These are phyloP conservation scores for Thamnidium elegans DNA, from an alignment of 192 early-diverging fungal genomes.

Conservation along the genomic window DNA sequence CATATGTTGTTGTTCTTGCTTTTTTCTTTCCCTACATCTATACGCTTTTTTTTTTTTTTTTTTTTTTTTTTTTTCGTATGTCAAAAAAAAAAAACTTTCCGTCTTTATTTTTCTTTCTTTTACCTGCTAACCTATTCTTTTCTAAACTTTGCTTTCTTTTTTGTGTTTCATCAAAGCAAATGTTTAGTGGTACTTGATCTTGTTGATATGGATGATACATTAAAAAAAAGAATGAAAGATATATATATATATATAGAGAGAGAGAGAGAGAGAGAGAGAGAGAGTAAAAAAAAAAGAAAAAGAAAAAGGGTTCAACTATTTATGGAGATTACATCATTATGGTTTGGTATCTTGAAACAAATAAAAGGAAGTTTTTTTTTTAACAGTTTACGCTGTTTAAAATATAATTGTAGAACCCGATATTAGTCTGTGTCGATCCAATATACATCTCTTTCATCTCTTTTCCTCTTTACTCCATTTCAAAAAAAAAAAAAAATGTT, in stretches of 20 bases:
- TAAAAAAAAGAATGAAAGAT: too few relatives aligned
- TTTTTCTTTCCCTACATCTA: slow-evolving; percentile 11
- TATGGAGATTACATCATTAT: too few relatives aligned
- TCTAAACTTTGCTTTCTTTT: not conserved
- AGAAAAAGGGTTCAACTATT: too few relatives aligned
- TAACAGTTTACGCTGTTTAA: too few relatives aligned
- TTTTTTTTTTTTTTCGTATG: not conserved
- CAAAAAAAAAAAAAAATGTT: slow-evolving; percentile 2
- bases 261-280: too few relatives aligned
- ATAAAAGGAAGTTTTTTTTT: not conserved
- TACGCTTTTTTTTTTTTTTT: not conserved
- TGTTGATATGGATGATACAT: slow-evolving; percentile 10
- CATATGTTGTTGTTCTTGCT: slow-evolving; percentile 7
- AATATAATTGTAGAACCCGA: too few relatives aligned
- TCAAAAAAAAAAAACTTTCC: not conserved
- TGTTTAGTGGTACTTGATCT: not conserved
- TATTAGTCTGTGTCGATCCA: too few relatives aligned
- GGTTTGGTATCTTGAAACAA: not conserved
- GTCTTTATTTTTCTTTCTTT: not conserved
- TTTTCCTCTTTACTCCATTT: too few relatives aligned
- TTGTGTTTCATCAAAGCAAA: not conserved
- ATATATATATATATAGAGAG: too few relatives aligned
- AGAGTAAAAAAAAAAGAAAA: not conserved
- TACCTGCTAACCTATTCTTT: slow-evolving; percentile 13
- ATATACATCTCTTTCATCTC: too few relatives aligned